Evolutionary conservation across 345 rosid species (phyloP).

Genomic region (Syzygium jambos): DNA sequence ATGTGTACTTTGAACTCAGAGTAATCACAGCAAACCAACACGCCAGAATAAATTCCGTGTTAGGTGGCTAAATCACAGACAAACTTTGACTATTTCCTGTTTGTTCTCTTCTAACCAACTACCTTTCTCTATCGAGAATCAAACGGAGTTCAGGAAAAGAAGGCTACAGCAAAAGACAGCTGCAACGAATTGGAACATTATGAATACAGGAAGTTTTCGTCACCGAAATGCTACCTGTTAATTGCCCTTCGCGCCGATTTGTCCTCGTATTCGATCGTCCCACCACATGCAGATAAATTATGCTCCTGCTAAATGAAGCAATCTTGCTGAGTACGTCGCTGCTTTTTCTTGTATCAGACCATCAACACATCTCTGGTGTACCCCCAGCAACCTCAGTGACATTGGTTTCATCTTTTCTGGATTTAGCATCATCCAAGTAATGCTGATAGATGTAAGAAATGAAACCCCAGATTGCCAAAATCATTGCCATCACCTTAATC

Average conservation of each 20-base stretch:
- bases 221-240: not conserved
- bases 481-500: constrained; percentile 37
- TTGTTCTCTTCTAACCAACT: not conserved
- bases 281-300: not conserved
- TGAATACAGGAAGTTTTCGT: not conserved
- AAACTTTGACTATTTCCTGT: not conserved
- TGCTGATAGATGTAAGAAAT: constrained; percentile 42
- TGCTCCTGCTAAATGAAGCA: not conserved
- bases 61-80: not conserved
- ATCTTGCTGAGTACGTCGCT: not conserved
- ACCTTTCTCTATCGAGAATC: not conserved
- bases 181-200: not conserved
- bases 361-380: not conserved
- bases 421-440: constrained; percentile 21
- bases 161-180: not conserved
- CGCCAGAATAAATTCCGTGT: not conserved
- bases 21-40: not conserved
- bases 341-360: not conserved
- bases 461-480: constrained; percentile 48
- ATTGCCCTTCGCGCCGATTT: not conserved
- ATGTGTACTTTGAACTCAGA: not conserved
- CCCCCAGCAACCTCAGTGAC: not conserved
- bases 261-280: not conserved
- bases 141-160: not conserved
- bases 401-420: not conserved